phyloP scores from a whole-genome alignment of 164 flowering plant species.

The Tetracentron sinense region DNA sequence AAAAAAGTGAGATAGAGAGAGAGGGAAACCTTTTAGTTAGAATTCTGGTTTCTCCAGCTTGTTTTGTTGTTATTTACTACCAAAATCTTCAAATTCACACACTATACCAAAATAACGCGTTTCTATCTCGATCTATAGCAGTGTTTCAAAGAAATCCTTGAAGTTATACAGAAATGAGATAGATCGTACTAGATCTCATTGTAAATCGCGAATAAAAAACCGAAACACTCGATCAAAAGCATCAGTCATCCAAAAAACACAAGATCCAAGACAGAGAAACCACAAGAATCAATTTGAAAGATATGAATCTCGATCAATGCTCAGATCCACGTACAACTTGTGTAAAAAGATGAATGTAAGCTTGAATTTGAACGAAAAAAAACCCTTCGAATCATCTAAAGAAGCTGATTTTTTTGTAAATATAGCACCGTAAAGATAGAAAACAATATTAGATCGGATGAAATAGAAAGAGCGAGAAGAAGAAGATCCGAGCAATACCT shows the following conservation, averaged over 20 bases:
- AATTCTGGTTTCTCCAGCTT: too few relatives aligned
- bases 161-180: neutral
- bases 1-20: too few relatives aligned
- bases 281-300: neutral
- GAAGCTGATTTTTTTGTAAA: neutral
- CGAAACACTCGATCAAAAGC: neutral
- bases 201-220: neutral
- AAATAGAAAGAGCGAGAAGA: too few relatives aligned
- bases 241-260: constrained; percentile 2
- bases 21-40: too few relatives aligned
- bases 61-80: too few relatives aligned
- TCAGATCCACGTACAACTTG: neutral
- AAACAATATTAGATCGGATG: neutral
- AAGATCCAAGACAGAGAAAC: constrained; percentile 10
- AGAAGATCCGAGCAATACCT: too few relatives aligned
- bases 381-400: constrained; percentile 2
- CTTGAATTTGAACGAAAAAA: neutral
- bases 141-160: neutral
- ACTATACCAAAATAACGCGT: neutral
- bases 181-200: constrained; percentile 3
- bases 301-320: neutral
- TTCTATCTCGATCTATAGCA: neutral
- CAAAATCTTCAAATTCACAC: neutral
- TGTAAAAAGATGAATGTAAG: neutral
- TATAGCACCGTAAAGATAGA: neutral